phyloP scores from a whole-genome alignment of 2,329 filamentous ascomycete genomes.

The Zasmidium citrigriseum region DNA sequence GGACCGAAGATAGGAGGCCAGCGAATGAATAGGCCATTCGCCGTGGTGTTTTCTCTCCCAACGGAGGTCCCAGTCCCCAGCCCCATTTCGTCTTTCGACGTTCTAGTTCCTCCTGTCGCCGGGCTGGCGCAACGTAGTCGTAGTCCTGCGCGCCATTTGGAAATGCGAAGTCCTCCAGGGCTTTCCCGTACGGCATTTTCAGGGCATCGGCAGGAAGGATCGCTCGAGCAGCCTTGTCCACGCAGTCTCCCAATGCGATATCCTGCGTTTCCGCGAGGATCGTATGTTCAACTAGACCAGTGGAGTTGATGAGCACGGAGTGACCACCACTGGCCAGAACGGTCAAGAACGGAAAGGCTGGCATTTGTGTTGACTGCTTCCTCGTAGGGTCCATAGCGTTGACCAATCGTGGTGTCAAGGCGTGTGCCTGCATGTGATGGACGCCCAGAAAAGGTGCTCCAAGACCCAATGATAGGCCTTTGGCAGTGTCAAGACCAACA shows the following conservation, averaged over 20 bases:
- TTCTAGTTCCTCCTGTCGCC: constrained; percentile 60
- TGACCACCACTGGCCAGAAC: constrained; percentile 91
- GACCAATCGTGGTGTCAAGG: constrained; percentile 78
- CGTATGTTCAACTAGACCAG: constrained; percentile 65
- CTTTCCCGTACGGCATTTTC: constrained; percentile 74
- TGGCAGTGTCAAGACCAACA: constrained; percentile 79
- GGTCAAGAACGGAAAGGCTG: constrained; percentile 80
- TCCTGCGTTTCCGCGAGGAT: constrained; percentile 75
- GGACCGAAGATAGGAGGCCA: constrained; percentile 66
- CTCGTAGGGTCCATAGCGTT: constrained; percentile 12
- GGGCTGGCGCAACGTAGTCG: constrained; percentile 61
- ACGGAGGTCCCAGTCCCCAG: constrained; percentile 71
- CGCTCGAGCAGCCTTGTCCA: constrained; percentile 82
- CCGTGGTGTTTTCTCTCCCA: constrained; percentile 44
- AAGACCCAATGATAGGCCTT: constrained; percentile 84
- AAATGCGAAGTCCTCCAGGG: constrained; percentile 80
- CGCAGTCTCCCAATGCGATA: constrained; percentile 82
- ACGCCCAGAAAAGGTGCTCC: constrained; percentile 79
- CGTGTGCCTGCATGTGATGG: constrained; percentile 97
- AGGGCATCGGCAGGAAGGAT: constrained; percentile 68
- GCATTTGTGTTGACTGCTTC: constrained; percentile 33
- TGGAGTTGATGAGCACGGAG: constrained; percentile 79
- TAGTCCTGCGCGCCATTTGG: constrained; percentile 47
- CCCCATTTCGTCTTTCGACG: constrained; percentile 52
- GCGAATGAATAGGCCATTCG: constrained; percentile 73